Base-by-base conservation (phyloP, 2,329 filamentous ascomycete species). In the Dothistroma septosporum region DNA sequence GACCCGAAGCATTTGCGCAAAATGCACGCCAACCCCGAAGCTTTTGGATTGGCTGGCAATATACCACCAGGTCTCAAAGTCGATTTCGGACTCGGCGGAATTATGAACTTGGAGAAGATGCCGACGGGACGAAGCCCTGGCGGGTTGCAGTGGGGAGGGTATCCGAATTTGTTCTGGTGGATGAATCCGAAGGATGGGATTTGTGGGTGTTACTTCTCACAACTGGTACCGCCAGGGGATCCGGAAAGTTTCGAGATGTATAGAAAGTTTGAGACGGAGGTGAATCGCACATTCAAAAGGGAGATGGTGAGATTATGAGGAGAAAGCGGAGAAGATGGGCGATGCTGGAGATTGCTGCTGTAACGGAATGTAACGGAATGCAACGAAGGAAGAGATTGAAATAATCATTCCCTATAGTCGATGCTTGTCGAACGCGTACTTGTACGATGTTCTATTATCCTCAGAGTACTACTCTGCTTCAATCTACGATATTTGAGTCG, bases 111-210 rank as follows among this genome's bases (percentile, higher is more conserved):
- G 47, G 73, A 75, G 5, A 67, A 76, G 21, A 66, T 70, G 31
- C 73, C 74, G 8, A 69, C 66, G 4, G 68, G 75, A 48, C 70
- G 78, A 47, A 75, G 69, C 59, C 69, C 66, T 24, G 76, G 75
- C 1, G 74, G 74, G 3, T 32, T 80, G 60, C 69, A 70, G 4
- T 82, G 80, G 80, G 71, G 74, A 47, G 80, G 79, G 0, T 75
- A 77, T 62, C 71, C 76, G 11, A 82, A 82, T 66, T 62, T 78
- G 9, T 73, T 75, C 16, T 82, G 80, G 80, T 76, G 64, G 35
- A 67, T 78, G 67, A 72, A 74, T 68, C 62, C 74, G 1, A 65
- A 71, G 22, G 71, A 73, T 6, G 79, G 76, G 1, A 41, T 82
- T 5, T 76, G 9, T 67, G 77, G 19, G 77, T 77, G 63, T 76